These are phyloP conservation scores for Microsporum audouinii DNA, from an alignment of 2,329 filamentous ascomycete genomes.

Conservation along the genomic window DNA sequence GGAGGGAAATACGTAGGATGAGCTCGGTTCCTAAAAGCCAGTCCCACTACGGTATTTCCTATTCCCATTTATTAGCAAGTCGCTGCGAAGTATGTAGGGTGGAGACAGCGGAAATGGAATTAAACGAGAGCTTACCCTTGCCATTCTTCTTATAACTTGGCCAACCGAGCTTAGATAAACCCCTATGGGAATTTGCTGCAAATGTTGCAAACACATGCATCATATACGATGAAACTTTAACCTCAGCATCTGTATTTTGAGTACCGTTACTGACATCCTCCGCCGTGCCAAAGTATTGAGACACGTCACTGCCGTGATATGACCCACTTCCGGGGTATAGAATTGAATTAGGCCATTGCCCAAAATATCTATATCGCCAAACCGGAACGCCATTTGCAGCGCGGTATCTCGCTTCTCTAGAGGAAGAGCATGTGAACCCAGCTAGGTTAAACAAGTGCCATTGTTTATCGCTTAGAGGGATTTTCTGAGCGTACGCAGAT, in stretches of 20 bases:
- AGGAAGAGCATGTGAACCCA: slow-evolving; percentile 20
- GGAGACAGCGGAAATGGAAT: background rate
- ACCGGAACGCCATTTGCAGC: slow-evolving; percentile 15
- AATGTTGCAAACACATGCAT: slow-evolving; percentile 23
- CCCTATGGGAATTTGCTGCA: slow-evolving; percentile 22
- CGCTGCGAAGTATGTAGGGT: too few relatives aligned
- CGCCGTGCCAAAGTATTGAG: slow-evolving; percentile 23
- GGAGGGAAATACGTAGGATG: background rate
- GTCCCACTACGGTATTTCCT: background rate
- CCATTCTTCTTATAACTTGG: background rate
- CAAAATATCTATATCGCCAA: slow-evolving; percentile 22
- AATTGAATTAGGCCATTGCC: slow-evolving; percentile 19
- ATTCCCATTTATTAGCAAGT: background rate
- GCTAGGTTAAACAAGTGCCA: slow-evolving; percentile 14
- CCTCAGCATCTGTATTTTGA: slow-evolving; percentile 49
- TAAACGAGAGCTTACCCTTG: background rate
- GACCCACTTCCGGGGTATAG: slow-evolving; percentile 15
- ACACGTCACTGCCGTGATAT: slow-evolving; percentile 20
- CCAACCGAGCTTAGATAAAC: slow-evolving; percentile 15
- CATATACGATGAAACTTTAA: slow-evolving; percentile 26
- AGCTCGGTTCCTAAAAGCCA: background rate
- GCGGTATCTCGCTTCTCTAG: slow-evolving; percentile 13
- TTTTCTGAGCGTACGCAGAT: slow-evolving; percentile 13
- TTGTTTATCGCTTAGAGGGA: slow-evolving; percentile 12
- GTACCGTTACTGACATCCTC: slow-evolving; percentile 27